phyloP scores from a whole-genome alignment of 2,329 filamentous ascomycete genomes.

The Hypoxylon sp. region DNA sequence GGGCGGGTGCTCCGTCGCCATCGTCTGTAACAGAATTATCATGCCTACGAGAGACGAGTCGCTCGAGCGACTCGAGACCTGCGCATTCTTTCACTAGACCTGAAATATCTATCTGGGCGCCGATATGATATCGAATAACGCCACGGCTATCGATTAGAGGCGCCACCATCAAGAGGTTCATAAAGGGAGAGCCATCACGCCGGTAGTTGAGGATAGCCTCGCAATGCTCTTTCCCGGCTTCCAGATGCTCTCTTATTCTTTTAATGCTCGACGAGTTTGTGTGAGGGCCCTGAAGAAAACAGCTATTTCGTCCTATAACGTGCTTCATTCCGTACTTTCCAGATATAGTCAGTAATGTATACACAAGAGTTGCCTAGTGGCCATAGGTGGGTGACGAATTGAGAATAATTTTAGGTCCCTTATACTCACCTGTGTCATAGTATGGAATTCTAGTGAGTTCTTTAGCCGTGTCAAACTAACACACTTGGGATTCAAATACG shows the following conservation, averaged over 20 bases:
- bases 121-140: slow-evolving; percentile 76
- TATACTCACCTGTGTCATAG: slow-evolving; percentile 50
- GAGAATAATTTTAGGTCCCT: background rate
- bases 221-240: slow-evolving; percentile 76
- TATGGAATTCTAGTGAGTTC: slow-evolving; percentile 73
- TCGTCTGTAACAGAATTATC: slow-evolving; percentile 24
- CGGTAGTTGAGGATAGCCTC: slow-evolving; percentile 85
- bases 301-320: slow-evolving; percentile 81
- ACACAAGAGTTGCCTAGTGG: background rate
- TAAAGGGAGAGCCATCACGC: slow-evolving; percentile 82
- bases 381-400: background rate
- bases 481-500: slow-evolving; percentile 29
- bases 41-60: slow-evolving; percentile 58
- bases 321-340: slow-evolving; percentile 79
- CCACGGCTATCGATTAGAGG: slow-evolving; percentile 79
- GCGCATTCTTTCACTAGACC: slow-evolving; percentile 76
- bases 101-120: slow-evolving; percentile 80
- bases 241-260: slow-evolving; percentile 73
- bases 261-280: slow-evolving; percentile 75
- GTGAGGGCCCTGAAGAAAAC: slow-evolving; percentile 82
- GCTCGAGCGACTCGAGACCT: slow-evolving; percentile 73
- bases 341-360: background rate
- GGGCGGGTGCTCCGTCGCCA: slow-evolving; percentile 18
- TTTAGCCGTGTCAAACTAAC: slow-evolving; percentile 1
- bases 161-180: slow-evolving; percentile 83